Base-by-base conservation (phyloP, 164 flowering plant genomes). In the Nymphaea colorata region DNA sequence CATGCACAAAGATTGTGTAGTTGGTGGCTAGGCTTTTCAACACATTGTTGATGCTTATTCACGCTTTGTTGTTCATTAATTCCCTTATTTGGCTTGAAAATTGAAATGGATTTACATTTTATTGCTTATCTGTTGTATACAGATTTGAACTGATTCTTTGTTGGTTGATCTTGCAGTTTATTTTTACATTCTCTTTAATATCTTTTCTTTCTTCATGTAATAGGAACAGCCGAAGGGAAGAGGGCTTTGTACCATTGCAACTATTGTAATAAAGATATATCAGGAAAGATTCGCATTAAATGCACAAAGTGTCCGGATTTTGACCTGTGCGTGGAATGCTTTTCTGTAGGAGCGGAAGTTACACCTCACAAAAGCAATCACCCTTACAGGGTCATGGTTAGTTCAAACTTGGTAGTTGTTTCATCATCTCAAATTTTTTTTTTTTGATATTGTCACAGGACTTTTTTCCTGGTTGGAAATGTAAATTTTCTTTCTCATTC, bases 241-340 rank as follows among this genome's bases (percentile, higher is more conserved):
- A 77, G 66, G 78, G 88, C 94, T 69, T 75, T 82, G 64, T 87
- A 85, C 76, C 91, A 89, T 67, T 89, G 95, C 79, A 87, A 89
- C 67, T 85, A 89, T 73, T 89, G 95, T 82, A 87, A 84, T 69
- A 89, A 89, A 74, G 95, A 89, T 71, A 83, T 89, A 57, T 78
- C 92, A 15, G 92, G 92, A 64, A 85, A 77, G 75, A 81, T 85
- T 72, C 90, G 95, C 4, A 85, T 87, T 57, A 89, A 89, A 66
- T 89, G 92, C 78, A 80, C 75, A n/a, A 64, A 69, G 25, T 89
- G 95, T 75, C 84, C 95, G 69, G 92, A 89, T 78, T 89, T 89
- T 75, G 95, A 87, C 82, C 88, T 93, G 44, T 93, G 98, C 64
- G 69, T 93, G 43, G 96, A 93, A 76, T 93, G 98, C 80, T 90